phyloP scores from a whole-genome alignment of 1,284 basidiomycete species.

The Trichosporon faecale region DNA sequence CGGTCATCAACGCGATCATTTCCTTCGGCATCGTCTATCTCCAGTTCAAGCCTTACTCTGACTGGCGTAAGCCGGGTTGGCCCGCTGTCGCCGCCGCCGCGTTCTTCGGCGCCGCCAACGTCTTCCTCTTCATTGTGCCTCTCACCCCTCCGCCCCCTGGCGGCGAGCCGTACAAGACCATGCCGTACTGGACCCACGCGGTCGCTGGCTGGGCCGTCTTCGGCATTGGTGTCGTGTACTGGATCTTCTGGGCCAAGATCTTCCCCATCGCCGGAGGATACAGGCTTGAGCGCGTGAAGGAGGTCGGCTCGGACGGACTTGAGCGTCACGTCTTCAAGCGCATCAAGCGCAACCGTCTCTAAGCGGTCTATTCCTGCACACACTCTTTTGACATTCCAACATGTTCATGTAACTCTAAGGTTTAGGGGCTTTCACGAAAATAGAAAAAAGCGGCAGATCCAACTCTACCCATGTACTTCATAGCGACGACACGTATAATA shows the following conservation, averaged over 20 bases:
- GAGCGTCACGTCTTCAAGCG: slow-evolving; percentile 19
- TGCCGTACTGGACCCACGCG: slow-evolving; percentile 26
- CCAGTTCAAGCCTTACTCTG: slow-evolving; percentile 19
- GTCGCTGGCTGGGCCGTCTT: slow-evolving; percentile 26
- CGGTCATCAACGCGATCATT: slow-evolving; percentile 23
- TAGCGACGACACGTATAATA: not conserved
- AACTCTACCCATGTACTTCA: not conserved
- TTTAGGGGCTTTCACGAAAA: not conserved
- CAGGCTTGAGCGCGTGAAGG: slow-evolving; percentile 18
- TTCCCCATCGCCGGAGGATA: slow-evolving; percentile 23
- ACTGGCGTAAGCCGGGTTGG: slow-evolving; percentile 18
- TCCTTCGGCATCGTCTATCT: slow-evolving; percentile 23
- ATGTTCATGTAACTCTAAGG: not conserved
- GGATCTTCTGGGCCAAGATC: slow-evolving; percentile 26
- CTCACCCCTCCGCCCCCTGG: slow-evolving; percentile 18
- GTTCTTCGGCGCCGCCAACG: slow-evolving; percentile 25
- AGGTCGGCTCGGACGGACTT: slow-evolving; percentile 21
- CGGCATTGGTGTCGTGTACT: slow-evolving; percentile 29
- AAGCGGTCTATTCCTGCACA: not conserved
- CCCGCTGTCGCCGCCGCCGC: not conserved
- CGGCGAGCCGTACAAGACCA: slow-evolving; percentile 21
- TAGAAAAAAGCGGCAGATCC: not conserved
- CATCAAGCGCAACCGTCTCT: slow-evolving; percentile 3
- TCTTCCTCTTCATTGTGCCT: slow-evolving; percentile 24
- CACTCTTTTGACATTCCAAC: not conserved